Evolutionary conservation across 1,284 basidiomycete species (phyloP).

Genomic region (Mycena citricolor): DNA sequence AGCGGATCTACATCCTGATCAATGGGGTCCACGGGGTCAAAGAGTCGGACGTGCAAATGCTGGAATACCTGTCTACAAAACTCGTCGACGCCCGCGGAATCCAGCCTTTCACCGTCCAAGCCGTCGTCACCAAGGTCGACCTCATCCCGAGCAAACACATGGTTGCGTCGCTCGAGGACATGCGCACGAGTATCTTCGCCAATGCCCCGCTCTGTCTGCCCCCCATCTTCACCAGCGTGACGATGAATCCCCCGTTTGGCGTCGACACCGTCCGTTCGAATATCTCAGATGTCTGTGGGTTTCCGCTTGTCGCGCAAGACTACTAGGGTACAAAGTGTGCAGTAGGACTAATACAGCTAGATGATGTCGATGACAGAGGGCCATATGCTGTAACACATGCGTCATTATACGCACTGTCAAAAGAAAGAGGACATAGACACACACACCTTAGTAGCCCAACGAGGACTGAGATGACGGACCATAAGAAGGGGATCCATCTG

Average conservation of each 20-base stretch:
- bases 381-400: conserved; percentile 42
- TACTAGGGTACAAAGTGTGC: no score
- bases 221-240: conserved; percentile 57
- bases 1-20: conserved; percentile 67
- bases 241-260: conserved; percentile 50
- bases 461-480: conserved; percentile 69
- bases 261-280: conserved; percentile 55
- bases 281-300: conserved; percentile 56
- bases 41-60: conserved; percentile 58
- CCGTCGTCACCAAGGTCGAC: conserved; percentile 73
- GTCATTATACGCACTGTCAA: conserved; percentile 1
- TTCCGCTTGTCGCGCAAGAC: no score
- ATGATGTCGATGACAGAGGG: conserved; percentile 58
- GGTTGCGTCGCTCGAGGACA: conserved; percentile 31
- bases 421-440: conserved; percentile 3
- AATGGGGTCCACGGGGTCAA: conserved; percentile 65
- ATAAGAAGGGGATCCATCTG: conserved; percentile 82
- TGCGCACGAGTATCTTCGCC: conserved; percentile 46
- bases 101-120: conserved; percentile 58
- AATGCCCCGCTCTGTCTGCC: conserved; percentile 62
- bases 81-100: conserved; percentile 41
- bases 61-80: conserved; percentile 45
- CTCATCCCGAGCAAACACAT: conserved; percentile 36
- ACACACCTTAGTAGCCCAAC: conserved; percentile 64
- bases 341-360: no score